phyloP scores from a whole-genome alignment of 2,329 filamentous ascomycete genomes.

The Pseudogymnoascus sp. region DNA sequence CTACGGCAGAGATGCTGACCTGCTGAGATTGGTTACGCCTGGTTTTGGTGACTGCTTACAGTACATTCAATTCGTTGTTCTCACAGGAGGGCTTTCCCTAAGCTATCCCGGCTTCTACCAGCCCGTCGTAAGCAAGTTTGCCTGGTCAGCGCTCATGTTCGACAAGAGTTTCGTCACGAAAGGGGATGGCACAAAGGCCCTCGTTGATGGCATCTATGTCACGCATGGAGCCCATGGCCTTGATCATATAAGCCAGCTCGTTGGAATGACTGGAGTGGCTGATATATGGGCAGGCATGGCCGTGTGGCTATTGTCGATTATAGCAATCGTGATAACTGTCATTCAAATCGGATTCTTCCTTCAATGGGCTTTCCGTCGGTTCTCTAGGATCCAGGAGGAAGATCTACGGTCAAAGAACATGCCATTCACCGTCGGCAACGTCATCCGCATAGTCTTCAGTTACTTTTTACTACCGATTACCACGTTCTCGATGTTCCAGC shows the following conservation, averaged over 20 bases:
- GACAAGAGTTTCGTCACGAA: slow-evolving; percentile 80
- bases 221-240: slow-evolving; percentile 74
- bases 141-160: slow-evolving; percentile 90
- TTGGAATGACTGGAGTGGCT: slow-evolving; percentile 67
- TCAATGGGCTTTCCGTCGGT: slow-evolving; percentile 68
- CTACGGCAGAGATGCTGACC: slow-evolving; percentile 86
- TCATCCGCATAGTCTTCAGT: slow-evolving; percentile 83
- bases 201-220: slow-evolving; percentile 82
- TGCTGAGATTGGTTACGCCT: slow-evolving; percentile 85
- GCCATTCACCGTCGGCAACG: slow-evolving; percentile 74
- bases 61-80: slow-evolving; percentile 86
- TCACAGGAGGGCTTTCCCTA: slow-evolving; percentile 81
- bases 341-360: slow-evolving; percentile 70
- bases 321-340: slow-evolving; percentile 59
- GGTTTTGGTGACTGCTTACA: slow-evolving; percentile 95
- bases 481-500: slow-evolving; percentile 81
- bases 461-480: slow-evolving; percentile 86
- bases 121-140: slow-evolving; percentile 77
- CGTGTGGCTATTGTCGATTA: slow-evolving; percentile 77
- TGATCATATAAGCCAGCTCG: slow-evolving; percentile 69
- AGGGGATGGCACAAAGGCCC: slow-evolving; percentile 56
- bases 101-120: slow-evolving; percentile 93
- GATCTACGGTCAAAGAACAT: slow-evolving; percentile 87
- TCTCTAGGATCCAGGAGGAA: slow-evolving; percentile 70
- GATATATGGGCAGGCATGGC: slow-evolving; percentile 96